Base-by-base conservation (phyloP, 2,329 filamentous ascomycete species). In the Colletotrichum sp. region DNA sequence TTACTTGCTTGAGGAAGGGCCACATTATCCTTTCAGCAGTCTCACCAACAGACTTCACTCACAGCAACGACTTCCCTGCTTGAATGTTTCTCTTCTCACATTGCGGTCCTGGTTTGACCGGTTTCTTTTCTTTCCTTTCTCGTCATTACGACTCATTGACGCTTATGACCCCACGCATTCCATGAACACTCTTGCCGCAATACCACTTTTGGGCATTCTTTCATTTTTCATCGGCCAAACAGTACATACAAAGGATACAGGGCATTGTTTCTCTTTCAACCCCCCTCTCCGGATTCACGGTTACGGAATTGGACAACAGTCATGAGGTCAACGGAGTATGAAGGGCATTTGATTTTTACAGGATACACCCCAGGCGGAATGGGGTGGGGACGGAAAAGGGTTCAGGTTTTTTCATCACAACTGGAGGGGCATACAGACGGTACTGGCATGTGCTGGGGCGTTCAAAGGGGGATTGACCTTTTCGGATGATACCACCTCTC, bases 401-500 rank as follows among this genome's bases (percentile, higher is more conserved):
- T 29, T 65, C 36, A 19, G 22, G 22, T 30, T 52, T 64, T 71
- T 44, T 39, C 30, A 27, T 63, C 39, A 75, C 65, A 63, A 27
- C 49, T 57, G 30, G n/a, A 44, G 70, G 25, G 59, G 70, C 59
- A 75, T 68, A 71, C 71, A 75, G 71, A 71, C 39, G 72, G 75
- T 67, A 75, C 27, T 68, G 52, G 72, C 52, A 77, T 77, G 59
- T 75, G 32, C 61, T 67, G 75, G 59, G 75, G 75, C 75, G 75
- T 77, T 77, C 34, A 29, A 29, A 32, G 63, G 65, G 39, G 64
- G 71, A n/a, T 52, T 49, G 22, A 64, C 59, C 36, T 63, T 70
- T 70, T 63, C 66, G 67, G 73, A 77, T 72, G 76, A 77, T 77
- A 77, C 76, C 77, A 71, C 44, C 67, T 72, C 57, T 70, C 55